Conservation (phyloP, 768 basidiomycete species). For the Boletus reticulatus region DNA sequence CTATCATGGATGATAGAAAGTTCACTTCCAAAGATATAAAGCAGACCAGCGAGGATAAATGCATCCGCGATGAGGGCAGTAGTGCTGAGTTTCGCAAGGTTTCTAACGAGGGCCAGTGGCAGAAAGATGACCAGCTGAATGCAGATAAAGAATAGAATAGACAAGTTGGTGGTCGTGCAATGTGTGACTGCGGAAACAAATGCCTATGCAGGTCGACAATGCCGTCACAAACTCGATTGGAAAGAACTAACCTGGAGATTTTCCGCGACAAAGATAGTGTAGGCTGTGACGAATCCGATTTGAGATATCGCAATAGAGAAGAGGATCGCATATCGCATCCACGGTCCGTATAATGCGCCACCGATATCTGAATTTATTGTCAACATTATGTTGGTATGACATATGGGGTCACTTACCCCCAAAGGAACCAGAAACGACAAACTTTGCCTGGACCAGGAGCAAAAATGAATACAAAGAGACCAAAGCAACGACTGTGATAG, state of each 20-base stretch:
- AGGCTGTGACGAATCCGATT: conserved; percentile 84
- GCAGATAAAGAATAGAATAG: conserved; percentile 79
- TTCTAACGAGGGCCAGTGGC: conserved; percentile 85
- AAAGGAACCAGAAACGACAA: conserved; percentile 88
- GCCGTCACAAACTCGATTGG: neutral
- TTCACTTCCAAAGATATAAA: conserved; percentile 91
- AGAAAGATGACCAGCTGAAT: conserved; percentile 84
- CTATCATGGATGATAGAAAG: conserved; percentile 57
- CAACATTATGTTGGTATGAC: conserved; percentile 1
- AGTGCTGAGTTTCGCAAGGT: conserved; percentile 91
- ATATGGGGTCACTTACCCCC: conserved; percentile 58
- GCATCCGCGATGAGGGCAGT: conserved; percentile 92
- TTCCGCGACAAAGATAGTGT: conserved; percentile 94
- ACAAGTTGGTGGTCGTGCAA: conserved; percentile 56
- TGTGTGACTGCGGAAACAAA: conserved; percentile 81
- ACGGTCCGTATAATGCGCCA: conserved; percentile 84
- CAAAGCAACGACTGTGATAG: conserved; percentile 76
- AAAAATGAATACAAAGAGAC: conserved; percentile 94
- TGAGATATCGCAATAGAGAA: conserved; percentile 87
- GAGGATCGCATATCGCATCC: conserved; percentile 91
- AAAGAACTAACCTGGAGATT: conserved; percentile 57
- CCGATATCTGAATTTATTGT: conserved; percentile 70
- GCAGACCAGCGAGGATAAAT: conserved; percentile 86
- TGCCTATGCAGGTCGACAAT: conserved; percentile 45
- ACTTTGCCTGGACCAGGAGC: conserved; percentile 82